Percentiles rank a stretch among this genome's conserved stretches.
Conservation (phyloP, 2,329 filamentous ascomycete species). For the Colletotrichum kahawae region DNA sequence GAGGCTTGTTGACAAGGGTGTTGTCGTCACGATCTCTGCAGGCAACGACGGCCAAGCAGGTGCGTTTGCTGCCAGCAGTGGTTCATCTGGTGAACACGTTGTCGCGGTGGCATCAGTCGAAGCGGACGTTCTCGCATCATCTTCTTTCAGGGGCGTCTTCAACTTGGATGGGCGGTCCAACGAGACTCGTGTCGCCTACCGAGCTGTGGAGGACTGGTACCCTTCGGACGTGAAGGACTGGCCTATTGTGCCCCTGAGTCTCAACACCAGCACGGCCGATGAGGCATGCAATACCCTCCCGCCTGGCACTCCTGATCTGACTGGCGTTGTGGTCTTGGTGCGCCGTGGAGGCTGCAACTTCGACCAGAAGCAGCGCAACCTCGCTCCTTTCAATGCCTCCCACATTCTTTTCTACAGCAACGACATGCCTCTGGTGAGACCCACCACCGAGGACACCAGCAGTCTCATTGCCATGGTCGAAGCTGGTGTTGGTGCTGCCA, state of each 20-base stretch:
- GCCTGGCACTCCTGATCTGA: slow-evolving; percentile 41
- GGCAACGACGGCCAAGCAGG: slow-evolving; percentile 50
- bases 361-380: slow-evolving; percentile 39
- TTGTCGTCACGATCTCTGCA: slow-evolving; percentile 44
- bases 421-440: slow-evolving; percentile 16
- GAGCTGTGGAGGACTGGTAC: slow-evolving; percentile 5
- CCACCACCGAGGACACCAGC: neutral
- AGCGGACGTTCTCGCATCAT: slow-evolving; percentile 16
- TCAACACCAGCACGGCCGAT: slow-evolving; percentile 22
- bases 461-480: slow-evolving; percentile 21
- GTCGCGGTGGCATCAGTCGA: slow-evolving; percentile 49
- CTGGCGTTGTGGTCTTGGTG: slow-evolving; percentile 44
- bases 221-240: slow-evolving; percentile 21
- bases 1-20: slow-evolving; percentile 47
- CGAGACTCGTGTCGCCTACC: slow-evolving; percentile 12
- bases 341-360: slow-evolving; percentile 44
- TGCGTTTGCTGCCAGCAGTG: slow-evolving; percentile 42
- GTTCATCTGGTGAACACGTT: slow-evolving; percentile 44
- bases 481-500: slow-evolving; percentile 19
- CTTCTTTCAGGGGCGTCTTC: slow-evolving; percentile 11
- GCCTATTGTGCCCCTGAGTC: slow-evolving; percentile 29
- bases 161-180: neutral
- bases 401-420: slow-evolving; percentile 47
- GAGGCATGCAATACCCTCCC: slow-evolving; percentile 46
- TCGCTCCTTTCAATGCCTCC: slow-evolving; percentile 41